phyloP scores from a whole-genome alignment of 2,329 filamentous ascomycete species.

The Aspergillus sp. region DNA sequence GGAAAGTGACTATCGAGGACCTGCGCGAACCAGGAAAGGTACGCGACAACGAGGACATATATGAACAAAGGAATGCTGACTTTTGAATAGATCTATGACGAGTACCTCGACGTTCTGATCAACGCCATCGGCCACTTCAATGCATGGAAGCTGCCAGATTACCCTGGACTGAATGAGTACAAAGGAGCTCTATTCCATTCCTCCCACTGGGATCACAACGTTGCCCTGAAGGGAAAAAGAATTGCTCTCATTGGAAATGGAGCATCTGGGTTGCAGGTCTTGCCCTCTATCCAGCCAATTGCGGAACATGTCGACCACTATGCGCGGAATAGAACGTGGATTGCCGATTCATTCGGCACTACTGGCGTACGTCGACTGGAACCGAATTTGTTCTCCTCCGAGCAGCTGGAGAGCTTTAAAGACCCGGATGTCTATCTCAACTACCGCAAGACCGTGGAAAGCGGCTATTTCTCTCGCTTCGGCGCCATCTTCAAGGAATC shows the following conservation, averaged over 20 bases:
- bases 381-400: conserved; percentile 54
- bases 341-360: conserved; percentile 62
- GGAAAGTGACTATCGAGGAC: conserved; percentile 51
- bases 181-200: conserved; percentile 59
- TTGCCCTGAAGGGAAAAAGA: conserved; percentile 49
- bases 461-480: conserved; percentile 58
- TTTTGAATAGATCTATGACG: conserved; percentile 37
- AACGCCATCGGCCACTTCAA: conserved; percentile 67
- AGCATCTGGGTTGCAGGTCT: conserved; percentile 58
- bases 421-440: conserved; percentile 61
- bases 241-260: conserved; percentile 65
- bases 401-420: conserved; percentile 57
- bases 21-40: conserved; percentile 28
- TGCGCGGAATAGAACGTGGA: conserved; percentile 65
- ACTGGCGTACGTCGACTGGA: conserved; percentile 53
- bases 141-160: conserved; percentile 62
- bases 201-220: conserved; percentile 58
- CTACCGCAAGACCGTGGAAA: conserved; percentile 58
- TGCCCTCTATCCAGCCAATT: conserved; percentile 41
- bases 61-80: conserved; percentile 25
- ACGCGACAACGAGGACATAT: background rate
- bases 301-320: conserved; percentile 60
- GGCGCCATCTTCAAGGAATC: conserved; percentile 1
- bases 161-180: conserved; percentile 57
- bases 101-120: conserved; percentile 61